Percentiles rank a stretch among this genome's conserved stretches.
phyloP scores from a whole-genome alignment of 768 basidiomycete genomes.

The Plicaturopsis crispa region DNA sequence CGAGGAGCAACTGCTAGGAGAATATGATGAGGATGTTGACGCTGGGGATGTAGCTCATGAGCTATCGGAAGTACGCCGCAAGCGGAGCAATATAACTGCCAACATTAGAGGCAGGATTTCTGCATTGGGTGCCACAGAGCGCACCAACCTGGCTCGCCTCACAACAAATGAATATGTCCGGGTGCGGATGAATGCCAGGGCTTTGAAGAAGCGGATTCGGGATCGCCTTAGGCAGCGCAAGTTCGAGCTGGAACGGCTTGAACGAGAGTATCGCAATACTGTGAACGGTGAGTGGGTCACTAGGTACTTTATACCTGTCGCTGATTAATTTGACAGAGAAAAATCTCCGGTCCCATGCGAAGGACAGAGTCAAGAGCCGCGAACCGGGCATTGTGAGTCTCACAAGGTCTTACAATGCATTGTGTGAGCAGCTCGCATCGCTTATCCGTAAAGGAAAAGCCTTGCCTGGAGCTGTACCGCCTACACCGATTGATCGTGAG shows the following conservation, averaged over 20 bases:
- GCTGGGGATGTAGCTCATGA: no score
- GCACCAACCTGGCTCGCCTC: no score
- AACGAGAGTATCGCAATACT: constrained; percentile 9
- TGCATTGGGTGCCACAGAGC: no score
- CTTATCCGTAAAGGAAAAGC: constrained; percentile 14
- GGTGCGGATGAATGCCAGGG: constrained; percentile 12
- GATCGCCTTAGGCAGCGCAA: constrained; percentile 11
- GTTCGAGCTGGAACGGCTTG: constrained; percentile 12
- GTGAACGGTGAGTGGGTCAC: constrained; percentile 12
- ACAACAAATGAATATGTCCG: no score
- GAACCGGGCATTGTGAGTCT: constrained; percentile 20
- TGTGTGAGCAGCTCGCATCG: constrained; percentile 14
- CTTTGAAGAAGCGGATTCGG: constrained; percentile 11
- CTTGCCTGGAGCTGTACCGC: constrained; percentile 15
- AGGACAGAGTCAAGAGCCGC: constrained; percentile 15
- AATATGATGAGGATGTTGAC: no score
- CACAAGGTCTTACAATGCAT: constrained; percentile 19
- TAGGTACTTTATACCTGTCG: not conserved
- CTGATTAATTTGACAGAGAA: constrained; percentile 9
- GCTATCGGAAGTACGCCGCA: no score
- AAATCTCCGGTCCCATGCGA: constrained; percentile 20
- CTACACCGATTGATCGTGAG: constrained; percentile 13
- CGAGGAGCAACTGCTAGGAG: not conserved
- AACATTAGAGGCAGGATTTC: no score
- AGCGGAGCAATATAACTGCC: no score